Evolutionary conservation across 164 flowering plant genomes (phyloP), one percentile per base, ranked within the genome.

Genomic region (Vitis labrusca): DNA sequence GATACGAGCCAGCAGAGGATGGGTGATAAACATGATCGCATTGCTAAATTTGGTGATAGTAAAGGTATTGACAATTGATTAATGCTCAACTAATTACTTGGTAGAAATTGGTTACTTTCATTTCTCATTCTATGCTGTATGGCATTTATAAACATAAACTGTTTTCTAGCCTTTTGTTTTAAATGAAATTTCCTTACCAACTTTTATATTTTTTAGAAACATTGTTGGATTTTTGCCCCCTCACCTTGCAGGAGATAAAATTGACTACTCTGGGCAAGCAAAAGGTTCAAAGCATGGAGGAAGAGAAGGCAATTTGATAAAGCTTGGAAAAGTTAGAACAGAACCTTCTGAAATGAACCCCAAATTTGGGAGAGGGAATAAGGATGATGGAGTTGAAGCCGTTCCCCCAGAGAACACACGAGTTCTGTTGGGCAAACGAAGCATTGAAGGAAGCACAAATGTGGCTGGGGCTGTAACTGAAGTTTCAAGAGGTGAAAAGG

Each of bases 261-360:
- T 54, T 61, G 84, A 81, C 71, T 49, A 29, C 55, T 19, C 76
- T 56, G 73, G 75, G 14, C 81, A 77, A 19, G 50, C 66, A 68
- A 78, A 77, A 69, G 77, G 77, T 68, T 69, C 76, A 50, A 86
- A 79, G 59, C 58, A 65, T 60, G 75, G 71, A 60, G 84, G 76
- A 27, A 86, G 77, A 65, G 93, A 82, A 65, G 72, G 85, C 37
- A 80, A 78, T 75, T 70, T 78, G 54, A 71, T 84, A 66, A 92
- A 85, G 76, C 66, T 87, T 48, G 89, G 86, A 51, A 91, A 83
- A 73, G 65, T 71, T 44, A 84, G 71, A 53, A 53, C 85, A n/a
- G 88, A 83, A 56, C 64, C 50, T 78, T 72, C 89, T 61, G 88
- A 78, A 29, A 8, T 58, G 2, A 82, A 81, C 56, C 58, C 77